Base-by-base conservation (phyloP, 805 yeast species). In the baker's yeast (Saccharomyces cerevisiae) region DNA sequence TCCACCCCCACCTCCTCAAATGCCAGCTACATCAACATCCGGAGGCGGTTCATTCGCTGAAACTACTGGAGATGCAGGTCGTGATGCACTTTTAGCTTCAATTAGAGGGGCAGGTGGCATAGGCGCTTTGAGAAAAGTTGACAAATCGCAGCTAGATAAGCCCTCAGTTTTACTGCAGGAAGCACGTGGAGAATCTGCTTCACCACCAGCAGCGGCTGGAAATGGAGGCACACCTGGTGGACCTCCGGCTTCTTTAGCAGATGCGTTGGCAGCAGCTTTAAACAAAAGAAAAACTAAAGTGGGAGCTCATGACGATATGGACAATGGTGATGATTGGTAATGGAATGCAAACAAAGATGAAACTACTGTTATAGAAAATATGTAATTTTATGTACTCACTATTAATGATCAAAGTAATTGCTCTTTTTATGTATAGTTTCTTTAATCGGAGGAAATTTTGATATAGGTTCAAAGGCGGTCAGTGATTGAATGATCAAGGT, bases 301-400 rank as follows among this genome's bases (percentile, higher is more conserved):
- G 6, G 96, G 89, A 59, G 94, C 86, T 56, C 96, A 87, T 61
- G 94, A 87, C 59, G 91, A 87, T 56, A 95, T 87, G 59, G 97
- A 91, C 61, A 90, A 87, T 59, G 85, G 80, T 24, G 85, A 80
- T 52, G 96, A 89, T 52, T 85, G 89, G 89, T 80, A 59, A 28
- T 31, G 29, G 24, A 29, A n/a, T 11, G n/a, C 4, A 26, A 22
- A 6, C 9, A 36, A 32, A 11, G 24, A 49, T 32, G 21, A 36
- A 49, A 36, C 28, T 27, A 17, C 31, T 26, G 10, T 8, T 29
- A 50, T 21, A 24, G 21, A 21, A 14, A 21, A 31, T 47, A 28
- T 47, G 43, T 36, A 36, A 36, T 36, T 21, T 21, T 36, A 36
- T 36, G 43, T 36, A 36, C 43, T 36, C 17, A 36, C 22, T 36